Evolutionary conservation across 2,329 filamentous ascomycete genomes (phyloP), one percentile per base, ranked within the genome.

Genomic region (Diplodia intermedia): DNA sequence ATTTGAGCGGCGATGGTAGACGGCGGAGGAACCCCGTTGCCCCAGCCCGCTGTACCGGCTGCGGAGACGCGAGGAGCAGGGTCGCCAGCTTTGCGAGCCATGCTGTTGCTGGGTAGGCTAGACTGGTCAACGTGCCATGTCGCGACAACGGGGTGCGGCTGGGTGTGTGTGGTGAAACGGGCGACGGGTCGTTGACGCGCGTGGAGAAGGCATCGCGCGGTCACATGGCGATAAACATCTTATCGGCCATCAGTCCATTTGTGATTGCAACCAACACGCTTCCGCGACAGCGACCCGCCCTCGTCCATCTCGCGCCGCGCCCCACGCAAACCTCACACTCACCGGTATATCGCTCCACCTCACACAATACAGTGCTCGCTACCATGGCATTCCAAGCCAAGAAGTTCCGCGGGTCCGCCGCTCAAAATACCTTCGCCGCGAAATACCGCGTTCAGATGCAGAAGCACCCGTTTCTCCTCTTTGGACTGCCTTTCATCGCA

Each of bases 1-100:
- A 97, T 89, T 78, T 96, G 92, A 14, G 92, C 92, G 65, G 94
- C 93, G 74, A 97, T 85, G 11, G 93, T 96, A 18, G 94, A 97
- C 14, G 93, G 91, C 49, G 82, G 91, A 47, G 82, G 75, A 23
- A 52, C 40, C 18, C 49, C 66, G 50, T 67, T 62, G 56, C 49
- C 20, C 31, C 11, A 33, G 31, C 29, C 65, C 33, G 40, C 40
- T 23, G 29, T 26, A 26, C 31, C 54, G 31, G 29, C 65, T 15
- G 57, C 47, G 15, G 70, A 71, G 69, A 71, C 74, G 67, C 74
- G 74, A 66, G 77, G 76, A 40, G 72, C 74, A 56, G 75, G 72
- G 65, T 71, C 69, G 73, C 75, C 73, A 75, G 76, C 73, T 78
- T 75, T 80, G 73, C 80, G 79, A 73, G 78, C 79, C 81, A 82